Evolutionary conservation across 202 grass and related monocot genomes (phyloP).

Genomic region (Dendrocalamus latiflorus): DNA sequence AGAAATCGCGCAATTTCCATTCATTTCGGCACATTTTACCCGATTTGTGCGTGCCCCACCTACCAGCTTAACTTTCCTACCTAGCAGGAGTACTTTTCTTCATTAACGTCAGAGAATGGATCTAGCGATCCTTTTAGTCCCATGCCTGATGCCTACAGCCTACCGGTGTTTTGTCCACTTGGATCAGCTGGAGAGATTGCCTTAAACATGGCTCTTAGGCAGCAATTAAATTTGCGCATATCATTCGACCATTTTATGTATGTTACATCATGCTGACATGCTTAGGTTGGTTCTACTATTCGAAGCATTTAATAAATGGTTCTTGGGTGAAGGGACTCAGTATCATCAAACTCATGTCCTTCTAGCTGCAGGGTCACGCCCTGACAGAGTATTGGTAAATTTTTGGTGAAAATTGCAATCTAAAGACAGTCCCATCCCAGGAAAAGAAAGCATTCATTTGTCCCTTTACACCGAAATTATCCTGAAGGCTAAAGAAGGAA

Average conservation of each 20-base stretch:
- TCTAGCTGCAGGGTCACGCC: background rate
- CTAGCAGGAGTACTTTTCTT: background rate
- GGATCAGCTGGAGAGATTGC: background rate
- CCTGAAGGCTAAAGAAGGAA: background rate
- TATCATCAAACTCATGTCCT: background rate
- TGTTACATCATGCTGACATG: background rate
- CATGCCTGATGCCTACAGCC: constrained; percentile 12
- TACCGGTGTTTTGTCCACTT: constrained; percentile 22
- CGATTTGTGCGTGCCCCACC: background rate
- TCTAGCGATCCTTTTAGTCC: background rate
- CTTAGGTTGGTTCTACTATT: background rate
- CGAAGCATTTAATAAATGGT: background rate
- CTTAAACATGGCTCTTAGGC: background rate
- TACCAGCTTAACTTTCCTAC: background rate
- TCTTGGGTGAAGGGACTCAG: background rate
- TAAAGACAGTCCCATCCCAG: background rate
- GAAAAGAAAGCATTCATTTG: background rate
- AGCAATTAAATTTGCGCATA: constrained; percentile 1
- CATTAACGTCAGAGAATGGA: constrained; percentile 8
- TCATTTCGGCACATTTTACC: constrained; percentile 5
- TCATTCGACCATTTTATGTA: background rate
- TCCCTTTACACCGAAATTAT: background rate
- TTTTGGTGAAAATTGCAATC: background rate
- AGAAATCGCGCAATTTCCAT: constrained; percentile 4
- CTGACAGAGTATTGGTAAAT: background rate